Evolutionary conservation across 495 filamentous ascomycete genomes (phyloP).

Genomic region (Immersiella caudata): DNA sequence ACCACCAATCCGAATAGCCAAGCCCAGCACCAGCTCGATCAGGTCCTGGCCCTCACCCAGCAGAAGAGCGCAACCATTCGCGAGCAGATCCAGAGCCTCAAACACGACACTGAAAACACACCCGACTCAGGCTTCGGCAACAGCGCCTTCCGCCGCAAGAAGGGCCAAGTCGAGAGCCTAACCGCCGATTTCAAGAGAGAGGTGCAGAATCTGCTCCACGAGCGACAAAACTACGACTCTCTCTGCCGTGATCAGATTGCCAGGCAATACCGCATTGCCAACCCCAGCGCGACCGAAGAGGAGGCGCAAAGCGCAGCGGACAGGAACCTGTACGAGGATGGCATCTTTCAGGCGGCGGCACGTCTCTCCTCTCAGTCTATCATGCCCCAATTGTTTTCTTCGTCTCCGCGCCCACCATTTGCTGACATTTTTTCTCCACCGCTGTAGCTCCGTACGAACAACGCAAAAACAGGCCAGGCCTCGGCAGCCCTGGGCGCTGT

Average conservation of each 20-base stretch:
- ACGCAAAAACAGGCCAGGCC: background rate
- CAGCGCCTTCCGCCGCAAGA: background rate
- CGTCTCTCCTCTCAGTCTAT: background rate
- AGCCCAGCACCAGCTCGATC: background rate
- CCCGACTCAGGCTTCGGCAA: background rate
- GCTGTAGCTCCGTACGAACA: background rate
- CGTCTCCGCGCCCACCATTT: too few relatives aligned
- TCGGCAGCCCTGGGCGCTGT: background rate
- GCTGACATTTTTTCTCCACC: background rate
- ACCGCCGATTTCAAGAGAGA: constrained; percentile 3
- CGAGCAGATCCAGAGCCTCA: background rate
- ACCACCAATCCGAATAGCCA: background rate
- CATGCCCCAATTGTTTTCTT: background rate
- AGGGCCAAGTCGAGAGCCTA: constrained; percentile 2
- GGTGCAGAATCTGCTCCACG: background rate
- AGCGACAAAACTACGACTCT: background rate
- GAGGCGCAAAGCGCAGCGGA: background rate
- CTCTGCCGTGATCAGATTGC: constrained; percentile 6
- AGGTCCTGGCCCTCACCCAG: background rate
- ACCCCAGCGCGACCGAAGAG: background rate
- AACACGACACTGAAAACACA: background rate
- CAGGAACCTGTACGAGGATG: background rate
- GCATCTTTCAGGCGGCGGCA: background rate
- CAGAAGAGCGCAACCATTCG: background rate
- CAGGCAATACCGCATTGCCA: background rate